Evolutionary conservation across 805 yeast species (phyloP), one percentile per base, ranked within the genome.

Genomic region (Metschnikowia anglica): DNA sequence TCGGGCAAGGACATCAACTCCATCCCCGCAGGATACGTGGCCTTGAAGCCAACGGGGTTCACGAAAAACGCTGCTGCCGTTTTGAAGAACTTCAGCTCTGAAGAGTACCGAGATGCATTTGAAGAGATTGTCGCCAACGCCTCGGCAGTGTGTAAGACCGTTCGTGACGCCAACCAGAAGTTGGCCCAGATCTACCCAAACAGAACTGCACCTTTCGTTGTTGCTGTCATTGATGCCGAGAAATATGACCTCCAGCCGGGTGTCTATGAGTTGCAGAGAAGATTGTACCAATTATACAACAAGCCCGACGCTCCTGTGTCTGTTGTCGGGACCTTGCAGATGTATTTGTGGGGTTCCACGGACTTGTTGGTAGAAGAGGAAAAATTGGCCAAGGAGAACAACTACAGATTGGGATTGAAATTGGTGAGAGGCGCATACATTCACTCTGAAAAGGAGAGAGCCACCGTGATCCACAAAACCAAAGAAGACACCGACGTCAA

Each of bases 351-450:
- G 37, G 87, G 84, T 49, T 81, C 95, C 0, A 61, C 81, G 2
- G 72, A 73, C 16, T 74, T 85, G 52, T 68, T 91, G 49, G 63
- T 76, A 24, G 51, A 66, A 29, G 97, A 90, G 61, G 77, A 79
- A 51, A 64, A 72, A 51, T 69, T 81, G 43, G 97, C 97, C 13
- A 53, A 66, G 44, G 61, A 73, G 42, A 74, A 77, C 40, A 62
- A 66, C 41, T 90, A 90, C 65, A 77, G 85, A 59, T 66, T 89
- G 44, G 97, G 96, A 16, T 71, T 89, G 72, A 90, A 90, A 65
- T 75, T 90, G 42, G 98, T 90, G 13, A 80, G 98, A 65, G 98
- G 98, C 51, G 98, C 98, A 12, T 90, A 90, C 70, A 80, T 90
- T 47, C 97, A 90, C 61, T 80, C 95, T 5, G 98, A 90, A 68